phyloP scores from a whole-genome alignment of 768 basidiomycete species.

The Tephrocybe sp. region DNA sequence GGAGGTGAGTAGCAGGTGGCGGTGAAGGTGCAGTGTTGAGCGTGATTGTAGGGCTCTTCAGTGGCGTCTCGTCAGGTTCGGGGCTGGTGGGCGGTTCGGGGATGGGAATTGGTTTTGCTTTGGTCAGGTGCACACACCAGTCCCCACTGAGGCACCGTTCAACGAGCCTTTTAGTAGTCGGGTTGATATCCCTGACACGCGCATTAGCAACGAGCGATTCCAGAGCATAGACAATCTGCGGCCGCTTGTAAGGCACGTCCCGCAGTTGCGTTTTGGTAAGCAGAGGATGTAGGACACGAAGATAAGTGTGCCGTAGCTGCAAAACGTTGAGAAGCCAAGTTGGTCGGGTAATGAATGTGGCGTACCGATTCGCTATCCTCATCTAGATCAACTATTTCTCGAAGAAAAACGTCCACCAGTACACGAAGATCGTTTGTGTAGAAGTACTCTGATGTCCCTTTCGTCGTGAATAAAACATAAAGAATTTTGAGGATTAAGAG shows the following conservation, averaged over 20 bases:
- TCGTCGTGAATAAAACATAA: conserved; percentile 92
- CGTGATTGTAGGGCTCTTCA: conserved; percentile 33
- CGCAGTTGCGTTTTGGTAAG: conserved; percentile 92
- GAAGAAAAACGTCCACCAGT: conserved; percentile 95
- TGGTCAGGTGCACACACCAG: conserved; percentile 77
- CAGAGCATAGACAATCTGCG: conserved; percentile 81
- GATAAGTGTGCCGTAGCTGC: conserved; percentile 91
- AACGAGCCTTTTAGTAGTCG: conserved; percentile 89
- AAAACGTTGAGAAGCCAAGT: neutral
- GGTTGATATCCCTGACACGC: conserved; percentile 75
- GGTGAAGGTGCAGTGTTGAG: conserved; percentile 23
- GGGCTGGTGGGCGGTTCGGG: conserved; percentile 34
- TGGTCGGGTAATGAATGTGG: neutral
- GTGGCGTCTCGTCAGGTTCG: conserved; percentile 39
- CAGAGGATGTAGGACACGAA: conserved; percentile 93
- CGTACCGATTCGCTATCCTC: conserved; percentile 90
- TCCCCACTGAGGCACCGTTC: conserved; percentile 85
- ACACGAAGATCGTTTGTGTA: conserved; percentile 98
- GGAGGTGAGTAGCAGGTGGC: conserved; percentile 32
- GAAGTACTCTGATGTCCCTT: conserved; percentile 91
- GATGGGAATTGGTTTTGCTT: conserved; percentile 22
- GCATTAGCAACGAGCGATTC: conserved; percentile 73
- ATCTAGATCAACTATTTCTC: conserved; percentile 87
- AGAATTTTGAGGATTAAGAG: conserved; percentile 91
- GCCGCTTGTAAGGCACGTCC: conserved; percentile 83